Percentiles rank a stretch among this genome's conserved stretches.
Conservation (phyloP, 352 stramenopile genomes). For the Globisporangium acanthophoron region DNA sequence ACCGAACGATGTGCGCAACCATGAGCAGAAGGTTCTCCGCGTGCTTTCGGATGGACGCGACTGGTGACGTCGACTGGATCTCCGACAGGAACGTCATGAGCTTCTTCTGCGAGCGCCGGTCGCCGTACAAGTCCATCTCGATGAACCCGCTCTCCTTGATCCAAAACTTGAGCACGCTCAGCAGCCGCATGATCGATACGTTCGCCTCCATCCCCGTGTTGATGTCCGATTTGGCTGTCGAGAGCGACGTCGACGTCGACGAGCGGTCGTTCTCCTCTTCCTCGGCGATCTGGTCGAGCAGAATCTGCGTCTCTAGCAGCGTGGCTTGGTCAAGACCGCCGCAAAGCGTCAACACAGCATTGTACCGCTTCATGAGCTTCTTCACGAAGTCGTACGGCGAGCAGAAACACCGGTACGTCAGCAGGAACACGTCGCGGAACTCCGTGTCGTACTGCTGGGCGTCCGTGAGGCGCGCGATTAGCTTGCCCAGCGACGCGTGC, state of each 20-base stretch:
- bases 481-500: constrained; percentile 79
- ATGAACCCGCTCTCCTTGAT: constrained; percentile 87
- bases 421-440: constrained; percentile 81
- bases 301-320: constrained; percentile 50
- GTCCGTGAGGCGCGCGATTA: constrained; percentile 79
- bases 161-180: constrained; percentile 87
- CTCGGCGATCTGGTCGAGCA: constrained; percentile 61
- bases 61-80: constrained; percentile 69
- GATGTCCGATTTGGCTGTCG: constrained; percentile 68
- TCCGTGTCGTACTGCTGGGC: constrained; percentile 82
- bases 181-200: constrained; percentile 82
- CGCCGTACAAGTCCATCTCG: constrained; percentile 59
- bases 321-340: constrained; percentile 38
- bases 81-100: constrained; percentile 66
- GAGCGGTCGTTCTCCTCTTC: constrained; percentile 55
- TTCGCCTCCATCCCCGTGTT: constrained; percentile 77
- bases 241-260: constrained; percentile 62
- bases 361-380: constrained; percentile 86
- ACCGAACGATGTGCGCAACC: constrained; percentile 54
- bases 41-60: constrained; percentile 69
- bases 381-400: constrained; percentile 85
- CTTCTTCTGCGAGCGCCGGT: constrained; percentile 72
- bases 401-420: constrained; percentile 80
- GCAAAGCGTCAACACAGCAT: constrained; percentile 58
- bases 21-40: constrained; percentile 63